phyloP scores from a whole-genome alignment of 352 stramenopile species.

The Pythium periplocum region DNA sequence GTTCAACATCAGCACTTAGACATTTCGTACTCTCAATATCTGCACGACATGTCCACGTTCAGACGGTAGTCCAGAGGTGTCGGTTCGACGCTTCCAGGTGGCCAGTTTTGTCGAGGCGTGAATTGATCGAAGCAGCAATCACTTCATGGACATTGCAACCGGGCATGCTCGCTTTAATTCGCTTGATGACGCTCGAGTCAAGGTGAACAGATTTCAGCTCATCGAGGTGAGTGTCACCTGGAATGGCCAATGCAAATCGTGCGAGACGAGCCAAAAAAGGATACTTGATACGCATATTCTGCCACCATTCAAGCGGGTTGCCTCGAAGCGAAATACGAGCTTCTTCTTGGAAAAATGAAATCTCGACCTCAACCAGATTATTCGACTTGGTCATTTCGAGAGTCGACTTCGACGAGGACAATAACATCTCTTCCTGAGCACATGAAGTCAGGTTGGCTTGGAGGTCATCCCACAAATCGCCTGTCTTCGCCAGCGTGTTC shows the following conservation, averaged over 20 bases:
- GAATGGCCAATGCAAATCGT: constrained; percentile 65
- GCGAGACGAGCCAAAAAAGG: constrained; percentile 62
- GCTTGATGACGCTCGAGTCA: constrained; percentile 35
- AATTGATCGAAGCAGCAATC: constrained; percentile 17
- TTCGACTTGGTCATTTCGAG: constrained; percentile 64
- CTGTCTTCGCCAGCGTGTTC: constrained; percentile 16
- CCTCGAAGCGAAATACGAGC: constrained; percentile 41
- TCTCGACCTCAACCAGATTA: constrained; percentile 74
- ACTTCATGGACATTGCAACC: constrained; percentile 10
- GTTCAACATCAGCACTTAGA: no score
- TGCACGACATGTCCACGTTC: no score
- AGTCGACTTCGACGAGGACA: constrained; percentile 58
- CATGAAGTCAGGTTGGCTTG: constrained; percentile 67
- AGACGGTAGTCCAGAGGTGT: constrained; percentile 22
- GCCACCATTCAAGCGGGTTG: constrained; percentile 76
- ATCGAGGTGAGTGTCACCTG: constrained; percentile 34
- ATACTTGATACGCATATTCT: constrained; percentile 73
- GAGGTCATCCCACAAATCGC: constrained; percentile 71
- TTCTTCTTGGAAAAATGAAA: constrained; percentile 77
- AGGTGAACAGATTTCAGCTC: constrained; percentile 37
- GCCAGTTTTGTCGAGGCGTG: constrained; percentile 14
- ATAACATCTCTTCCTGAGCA: constrained; percentile 69
- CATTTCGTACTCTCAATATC: no score
- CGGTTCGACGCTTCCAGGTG: constrained; percentile 7
- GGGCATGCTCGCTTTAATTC: constrained; percentile 8